Evolutionary conservation across 2,329 filamentous ascomycete genomes (phyloP).

Genomic region (Fusarium falciforme): DNA sequence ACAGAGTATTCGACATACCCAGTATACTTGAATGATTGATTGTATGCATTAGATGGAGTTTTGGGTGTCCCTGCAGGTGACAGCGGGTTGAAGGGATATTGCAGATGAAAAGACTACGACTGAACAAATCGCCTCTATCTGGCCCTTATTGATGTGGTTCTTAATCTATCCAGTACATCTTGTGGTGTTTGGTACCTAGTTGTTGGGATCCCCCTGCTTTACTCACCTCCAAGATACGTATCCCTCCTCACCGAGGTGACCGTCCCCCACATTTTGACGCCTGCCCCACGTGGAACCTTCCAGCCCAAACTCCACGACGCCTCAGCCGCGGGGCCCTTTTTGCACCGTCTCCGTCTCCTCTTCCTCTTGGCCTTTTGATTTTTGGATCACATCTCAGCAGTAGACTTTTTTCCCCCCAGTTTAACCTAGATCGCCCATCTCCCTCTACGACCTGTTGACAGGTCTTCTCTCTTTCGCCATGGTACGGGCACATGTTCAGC

Average conservation of each 20-base stretch:
- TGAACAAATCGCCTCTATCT: conserved; percentile 11
- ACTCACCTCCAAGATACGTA: not conserved
- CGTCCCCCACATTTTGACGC: conserved; percentile 27
- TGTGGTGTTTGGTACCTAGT: not conserved
- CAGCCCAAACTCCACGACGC: conserved; percentile 41
- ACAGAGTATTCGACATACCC: conserved; percentile 1
- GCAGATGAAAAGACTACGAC: conserved; percentile 5
- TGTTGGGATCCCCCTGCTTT: not conserved
- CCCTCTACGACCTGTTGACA: conserved; percentile 9
- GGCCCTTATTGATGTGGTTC: not conserved
- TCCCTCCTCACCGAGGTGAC: not conserved
- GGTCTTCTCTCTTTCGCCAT: conserved; percentile 16
- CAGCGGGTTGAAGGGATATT: not conserved
- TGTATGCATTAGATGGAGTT: conserved; percentile 38
- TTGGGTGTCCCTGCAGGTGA: conserved; percentile 13
- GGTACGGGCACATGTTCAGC: conserved; percentile 1
- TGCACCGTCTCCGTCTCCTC: conserved; percentile 6
- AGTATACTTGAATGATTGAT: conserved; percentile 9
- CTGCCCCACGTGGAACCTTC: conserved; percentile 47
- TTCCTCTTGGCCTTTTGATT: not conserved
- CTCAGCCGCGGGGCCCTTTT: conserved; percentile 38
- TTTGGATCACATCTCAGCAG: not conserved
- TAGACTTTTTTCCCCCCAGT: not conserved
- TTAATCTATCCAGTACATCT: too few species aligned
- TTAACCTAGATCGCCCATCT: not conserved